Percentiles rank a stretch among this genome's conserved stretches.
These are phyloP conservation scores for Aspergillus tanneri DNA, from an alignment of 2,329 filamentous ascomycete genomes.

Conservation along the genomic window DNA sequence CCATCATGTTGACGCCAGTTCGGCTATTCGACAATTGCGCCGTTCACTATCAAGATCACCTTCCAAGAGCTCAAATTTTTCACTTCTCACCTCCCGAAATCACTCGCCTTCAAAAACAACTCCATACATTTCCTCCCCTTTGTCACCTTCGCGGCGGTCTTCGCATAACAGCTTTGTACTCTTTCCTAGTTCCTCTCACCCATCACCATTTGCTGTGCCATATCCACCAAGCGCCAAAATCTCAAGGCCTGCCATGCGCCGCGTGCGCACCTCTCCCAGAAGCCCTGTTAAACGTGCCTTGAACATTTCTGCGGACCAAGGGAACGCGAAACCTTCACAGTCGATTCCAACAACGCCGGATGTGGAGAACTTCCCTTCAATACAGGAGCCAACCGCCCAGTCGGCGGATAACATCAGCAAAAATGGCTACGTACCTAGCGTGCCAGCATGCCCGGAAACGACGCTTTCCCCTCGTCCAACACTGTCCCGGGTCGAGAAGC, in stretches of 20 bases:
- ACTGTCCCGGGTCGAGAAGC: conserved; percentile 51
- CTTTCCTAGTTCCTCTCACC: conserved; percentile 44
- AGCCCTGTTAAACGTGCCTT: conserved; percentile 79
- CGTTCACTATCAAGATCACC: conserved; percentile 91
- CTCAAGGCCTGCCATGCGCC: conserved; percentile 44
- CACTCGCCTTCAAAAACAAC: conserved; percentile 53
- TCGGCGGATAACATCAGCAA: conserved; percentile 22
- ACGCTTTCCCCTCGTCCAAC: conserved; percentile 37
- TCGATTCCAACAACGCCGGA: conserved; percentile 48
- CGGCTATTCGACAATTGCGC: conserved; percentile 77
- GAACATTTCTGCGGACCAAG: conserved; percentile 67
- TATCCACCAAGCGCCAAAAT: conserved; percentile 67
- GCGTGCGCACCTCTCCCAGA: conserved; percentile 67
- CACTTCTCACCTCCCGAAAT: conserved; percentile 55
- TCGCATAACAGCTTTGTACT: conserved; percentile 55
- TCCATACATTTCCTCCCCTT: conserved; percentile 51
- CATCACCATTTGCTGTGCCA: conserved; percentile 61
- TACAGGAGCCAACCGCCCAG: conserved; percentile 30
- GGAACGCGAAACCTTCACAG: conserved; percentile 61
- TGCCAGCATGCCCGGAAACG: conserved; percentile 23
- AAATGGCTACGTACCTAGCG: conserved; percentile 43
- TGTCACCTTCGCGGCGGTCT: conserved; percentile 59
- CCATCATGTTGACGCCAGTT: conserved; percentile 78
- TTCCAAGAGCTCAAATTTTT: conserved; percentile 72
- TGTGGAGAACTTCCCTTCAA: conserved; percentile 46